Conservation (phyloP, 805 yeast genomes). For the Yarrowia deformans region DNA sequence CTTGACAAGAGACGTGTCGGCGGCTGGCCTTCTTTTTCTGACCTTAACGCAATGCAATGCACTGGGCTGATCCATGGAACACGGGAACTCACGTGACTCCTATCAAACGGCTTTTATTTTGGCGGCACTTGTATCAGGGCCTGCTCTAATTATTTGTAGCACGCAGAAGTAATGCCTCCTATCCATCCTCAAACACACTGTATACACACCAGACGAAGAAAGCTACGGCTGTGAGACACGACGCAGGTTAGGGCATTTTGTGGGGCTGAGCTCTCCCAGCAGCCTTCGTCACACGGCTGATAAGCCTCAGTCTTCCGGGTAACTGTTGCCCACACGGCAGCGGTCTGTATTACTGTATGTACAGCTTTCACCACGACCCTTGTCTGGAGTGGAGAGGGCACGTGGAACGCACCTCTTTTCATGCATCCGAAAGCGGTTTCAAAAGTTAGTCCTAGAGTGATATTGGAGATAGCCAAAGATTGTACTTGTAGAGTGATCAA, state of each 20-base stretch:
- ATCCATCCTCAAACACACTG: not conserved
- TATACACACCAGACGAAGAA: not conserved
- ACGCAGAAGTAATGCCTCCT: too few relatives aligned
- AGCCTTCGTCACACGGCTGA: conserved; percentile 14
- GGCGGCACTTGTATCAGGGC: too few relatives aligned
- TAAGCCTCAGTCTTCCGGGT: conserved; percentile 12
- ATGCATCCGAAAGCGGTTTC: not conserved
- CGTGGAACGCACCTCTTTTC: conserved; percentile 14
- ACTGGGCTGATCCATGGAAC: not conserved
- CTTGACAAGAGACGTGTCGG: not conserved
- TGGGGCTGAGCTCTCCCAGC: conserved; percentile 19
- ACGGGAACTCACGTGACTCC: not conserved
- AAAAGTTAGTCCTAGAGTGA: not conserved
- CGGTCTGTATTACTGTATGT: conserved; percentile 2
- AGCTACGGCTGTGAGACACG: not conserved
- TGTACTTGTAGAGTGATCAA: too few relatives aligned
- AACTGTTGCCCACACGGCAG: not conserved
- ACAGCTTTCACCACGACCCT: not conserved
- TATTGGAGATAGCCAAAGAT: too few relatives aligned
- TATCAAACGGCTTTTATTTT: not conserved
- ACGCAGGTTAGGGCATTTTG: conserved; percentile 16
- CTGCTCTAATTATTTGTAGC: too few relatives aligned
- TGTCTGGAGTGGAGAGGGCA: not conserved
- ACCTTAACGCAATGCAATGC: conserved; percentile 1
- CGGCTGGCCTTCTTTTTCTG: too few relatives aligned